Percentiles rank a stretch among this genome's conserved stretches.
Evolutionary conservation across 805 yeast genomes (phyloP).

Genomic region (Barnettozyma vustinii): DNA sequence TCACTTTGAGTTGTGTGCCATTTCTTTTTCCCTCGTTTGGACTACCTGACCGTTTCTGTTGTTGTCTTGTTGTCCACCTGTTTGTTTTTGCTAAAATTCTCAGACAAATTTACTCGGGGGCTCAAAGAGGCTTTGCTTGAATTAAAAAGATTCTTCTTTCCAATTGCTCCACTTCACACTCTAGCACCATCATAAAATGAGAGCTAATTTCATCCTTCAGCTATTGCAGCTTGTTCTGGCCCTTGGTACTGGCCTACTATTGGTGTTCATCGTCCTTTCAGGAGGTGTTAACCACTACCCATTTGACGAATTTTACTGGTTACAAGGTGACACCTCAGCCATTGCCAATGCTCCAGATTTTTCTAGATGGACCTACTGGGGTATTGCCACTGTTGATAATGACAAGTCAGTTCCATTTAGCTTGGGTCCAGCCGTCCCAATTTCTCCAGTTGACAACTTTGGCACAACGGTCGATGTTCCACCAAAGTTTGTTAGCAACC

Average conservation of each 20-base stretch:
- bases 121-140: not conserved
- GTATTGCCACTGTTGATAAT: slow-evolving; percentile 46
- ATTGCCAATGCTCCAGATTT: slow-evolving; percentile 42
- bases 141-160: not conserved
- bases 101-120: not conserved
- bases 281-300: slow-evolving; percentile 59
- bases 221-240: not conserved
- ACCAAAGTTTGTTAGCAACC: slow-evolving; percentile 42
- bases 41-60: not conserved
- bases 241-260: slow-evolving; percentile 35
- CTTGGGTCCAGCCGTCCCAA: slow-evolving; percentile 62
- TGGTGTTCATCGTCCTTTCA: slow-evolving; percentile 56
- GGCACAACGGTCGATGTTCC: slow-evolving; percentile 50
- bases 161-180: not conserved
- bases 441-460: slow-evolving; percentile 73
- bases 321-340: slow-evolving; percentile 58
- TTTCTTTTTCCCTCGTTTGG: not conserved
- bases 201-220: not conserved
- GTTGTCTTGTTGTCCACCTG: not conserved
- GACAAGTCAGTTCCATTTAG: slow-evolving; percentile 31
- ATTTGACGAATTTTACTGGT: slow-evolving; percentile 62
- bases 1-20: not conserved
- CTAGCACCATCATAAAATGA: not conserved
- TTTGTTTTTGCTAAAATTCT: slow-evolving; percentile 21
- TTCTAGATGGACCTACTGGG: slow-evolving; percentile 85